Evolutionary conservation across 2,329 filamentous ascomycete species (phyloP).

Genomic region (Aspergillus oerlinghausenensis): DNA sequence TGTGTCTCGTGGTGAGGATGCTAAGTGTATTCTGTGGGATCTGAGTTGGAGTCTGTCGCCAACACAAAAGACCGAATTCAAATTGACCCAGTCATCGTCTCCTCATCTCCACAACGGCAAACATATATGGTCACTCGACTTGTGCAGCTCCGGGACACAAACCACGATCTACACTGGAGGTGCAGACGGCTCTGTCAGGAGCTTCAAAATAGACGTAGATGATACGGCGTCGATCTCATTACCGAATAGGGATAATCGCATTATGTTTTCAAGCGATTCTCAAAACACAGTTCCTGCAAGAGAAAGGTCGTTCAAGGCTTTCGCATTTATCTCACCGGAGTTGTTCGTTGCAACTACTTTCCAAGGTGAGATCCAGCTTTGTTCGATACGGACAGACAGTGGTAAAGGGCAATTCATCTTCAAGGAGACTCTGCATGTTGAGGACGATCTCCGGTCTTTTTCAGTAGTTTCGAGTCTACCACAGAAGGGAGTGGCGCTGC

Average conservation of each 20-base stretch:
- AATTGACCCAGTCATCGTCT: conserved; percentile 44
- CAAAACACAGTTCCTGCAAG: conserved; percentile 8
- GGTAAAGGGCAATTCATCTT: conserved; percentile 6
- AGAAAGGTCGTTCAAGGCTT: conserved; percentile 21
- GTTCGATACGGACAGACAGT: conserved; percentile 15
- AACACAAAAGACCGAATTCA: conserved; percentile 13
- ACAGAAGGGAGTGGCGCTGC: conserved; percentile 27
- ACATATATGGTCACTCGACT: conserved; percentile 76
- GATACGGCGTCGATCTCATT: conserved; percentile 8
- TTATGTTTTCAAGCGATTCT: conserved; percentile 5
- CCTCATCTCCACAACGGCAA: conserved; percentile 73
- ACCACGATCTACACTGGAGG: conserved; percentile 67
- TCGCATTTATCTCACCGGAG: conserved; percentile 32
- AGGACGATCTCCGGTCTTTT: conserved; percentile 29
- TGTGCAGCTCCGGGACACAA: conserved; percentile 25
- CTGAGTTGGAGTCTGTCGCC: conserved; percentile 38
- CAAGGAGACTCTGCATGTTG: conserved; percentile 23
- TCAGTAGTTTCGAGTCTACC: conserved; percentile 28
- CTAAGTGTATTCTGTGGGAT: conserved; percentile 69
- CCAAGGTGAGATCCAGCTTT: conserved; percentile 30
- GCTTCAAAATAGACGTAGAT: conserved; percentile 21
- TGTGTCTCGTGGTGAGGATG: conserved; percentile 81
- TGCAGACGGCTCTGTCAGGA: conserved; percentile 66
- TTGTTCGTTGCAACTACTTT: conserved; percentile 29
- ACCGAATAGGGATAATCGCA: conserved; percentile 13